These are phyloP conservation scores for Erysimum cheiranthoides DNA, from an alignment of 345 rosid species.

Conservation along the genomic window DNA sequence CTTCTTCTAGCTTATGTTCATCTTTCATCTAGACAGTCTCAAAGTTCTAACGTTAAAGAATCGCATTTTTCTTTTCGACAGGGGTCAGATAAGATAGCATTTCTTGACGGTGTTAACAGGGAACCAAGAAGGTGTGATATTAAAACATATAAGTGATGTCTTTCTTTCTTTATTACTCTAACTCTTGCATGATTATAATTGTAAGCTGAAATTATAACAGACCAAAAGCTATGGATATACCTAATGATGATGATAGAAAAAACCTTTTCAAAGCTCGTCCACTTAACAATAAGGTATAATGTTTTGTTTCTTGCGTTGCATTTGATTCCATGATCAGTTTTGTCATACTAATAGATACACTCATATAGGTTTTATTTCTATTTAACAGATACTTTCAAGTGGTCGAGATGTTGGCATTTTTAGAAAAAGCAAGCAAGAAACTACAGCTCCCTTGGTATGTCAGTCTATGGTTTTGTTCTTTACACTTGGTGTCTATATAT, in stretches of 20 bases:
- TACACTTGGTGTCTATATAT: slow-evolving; percentile 19
- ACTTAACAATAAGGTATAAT: slow-evolving; percentile 71
- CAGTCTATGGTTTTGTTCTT: slow-evolving; percentile 13
- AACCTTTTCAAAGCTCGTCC: slow-evolving; percentile 71
- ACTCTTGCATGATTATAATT: slow-evolving; percentile 12
- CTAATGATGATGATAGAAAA: slow-evolving; percentile 51
- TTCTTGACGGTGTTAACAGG: slow-evolving; percentile 54
- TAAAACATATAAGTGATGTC: neutral
- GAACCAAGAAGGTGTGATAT: slow-evolving; percentile 63
- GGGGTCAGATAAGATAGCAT: slow-evolving; percentile 52
- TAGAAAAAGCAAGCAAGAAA: slow-evolving; percentile 72
- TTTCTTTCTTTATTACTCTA: slow-evolving; percentile 1
- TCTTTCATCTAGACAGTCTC: slow-evolving; percentile 6
- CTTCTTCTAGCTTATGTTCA: slow-evolving; percentile 2
- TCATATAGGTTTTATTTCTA: slow-evolving; percentile 18
- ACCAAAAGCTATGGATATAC: slow-evolving; percentile 50
- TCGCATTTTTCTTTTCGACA: slow-evolving; percentile 45
- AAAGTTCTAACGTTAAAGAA: neutral
- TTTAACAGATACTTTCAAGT: slow-evolving; percentile 65
- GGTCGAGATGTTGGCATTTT: slow-evolving; percentile 69
- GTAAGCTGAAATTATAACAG: slow-evolving; percentile 40
- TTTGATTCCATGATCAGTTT: neutral
- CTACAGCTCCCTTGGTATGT: slow-evolving; percentile 73
- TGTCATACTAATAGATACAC: slow-evolving; percentile 14
- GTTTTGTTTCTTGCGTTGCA: neutral